Base-by-base conservation (phyloP, 2,329 filamentous ascomycete species). In the Chaetoscypha palmicola region DNA sequence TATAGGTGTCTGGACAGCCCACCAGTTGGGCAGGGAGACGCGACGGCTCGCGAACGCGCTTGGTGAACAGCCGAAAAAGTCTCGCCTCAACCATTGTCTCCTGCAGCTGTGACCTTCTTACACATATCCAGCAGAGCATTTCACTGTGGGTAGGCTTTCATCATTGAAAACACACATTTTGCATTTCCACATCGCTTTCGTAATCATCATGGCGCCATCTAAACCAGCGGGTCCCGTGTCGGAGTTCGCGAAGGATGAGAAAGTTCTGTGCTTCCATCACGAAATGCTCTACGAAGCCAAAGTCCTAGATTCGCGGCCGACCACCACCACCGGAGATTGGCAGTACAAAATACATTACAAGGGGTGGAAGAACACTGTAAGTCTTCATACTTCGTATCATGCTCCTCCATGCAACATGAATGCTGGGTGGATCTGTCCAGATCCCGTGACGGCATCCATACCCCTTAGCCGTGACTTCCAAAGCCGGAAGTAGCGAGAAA, bases 241-340 rank as follows among this genome's bases (percentile, higher is more conserved):
- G 11, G 58, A 59, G 2, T 63, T 53, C 46, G 45, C 46, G 5
- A 89, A 90, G 73, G 89, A 97, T 62, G 92, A 98, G 71, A 88
- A 85, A 62, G 89, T 94, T 28, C 79, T 97, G 23, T 98, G 92
- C 70, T 97, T 97, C 63, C 92, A 98, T 64, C 87, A 91, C 68
- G 90, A 97, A 61, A 81, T 97, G 68, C 79, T 98, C 40, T 98
- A 98, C 63, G 92, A 98, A 67, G 92, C 92, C 54, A 97, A 97
- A 68, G 83, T 98, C 41, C 78, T 94, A 52, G 90, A 96, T 53
- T 74, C 86, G 23, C 79, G 75, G 56, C 68, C 71, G 64, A 72
- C 74, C 59, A 77, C 82, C 34, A 82, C 83, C 60, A 82, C 85
- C 81, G 69, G 82, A n/a, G n/a, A n/a, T 24, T 89, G 80, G 62